Base-by-base conservation (phyloP, 345 rosid species). In the Sonneratia alba region DNA sequence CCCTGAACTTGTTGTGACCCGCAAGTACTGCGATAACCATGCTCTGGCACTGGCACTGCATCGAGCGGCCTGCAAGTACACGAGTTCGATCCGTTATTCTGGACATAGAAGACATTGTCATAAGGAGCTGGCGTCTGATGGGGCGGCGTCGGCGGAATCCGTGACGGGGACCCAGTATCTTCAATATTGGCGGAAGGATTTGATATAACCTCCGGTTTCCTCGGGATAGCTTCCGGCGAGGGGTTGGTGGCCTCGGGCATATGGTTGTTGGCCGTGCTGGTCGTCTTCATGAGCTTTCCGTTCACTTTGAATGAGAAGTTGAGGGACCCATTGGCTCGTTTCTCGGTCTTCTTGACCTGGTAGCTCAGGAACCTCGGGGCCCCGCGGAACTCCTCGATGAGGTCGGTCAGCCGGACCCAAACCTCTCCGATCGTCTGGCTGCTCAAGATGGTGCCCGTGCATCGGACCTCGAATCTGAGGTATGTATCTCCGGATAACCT, bases 251-350 rank as follows among this genome's bases (percentile, higher is more conserved):
- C 6, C 1, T 11, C 16, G 38, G 12, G 0, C 66, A 10, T 62
- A 4, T 6, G 62, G 24, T 21, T 21, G 32, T 56, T 27, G 8
- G 62, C 18, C 11, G 4, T 18, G 24, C 19, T 62, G 7, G 19
- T 34, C 32, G 13, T 27, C 13, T 0, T 14, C 24, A 1, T 8
- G 36, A 15, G 12, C 32, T n/a, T 77, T 63, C 79, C 82, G 1
- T 38, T 74, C 15, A 82, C 4, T 67, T 56, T 71, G 24, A 76
- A 86, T 15, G 72, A 83, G 45, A 86, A 80, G 49, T 76, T 77
- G 65, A 86, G 71, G 19, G 79, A 77, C 53, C 89, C 89, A 14
- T 73, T 86, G n/a, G 74, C 62, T 78, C 70, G 78, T 8, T 81
- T 82, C 1, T 86, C 83, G 34, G 83, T 18, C 45, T 34, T 67